phyloP scores from a whole-genome alignment of 805 yeast species.

The Ogataea wickerhamii region DNA sequence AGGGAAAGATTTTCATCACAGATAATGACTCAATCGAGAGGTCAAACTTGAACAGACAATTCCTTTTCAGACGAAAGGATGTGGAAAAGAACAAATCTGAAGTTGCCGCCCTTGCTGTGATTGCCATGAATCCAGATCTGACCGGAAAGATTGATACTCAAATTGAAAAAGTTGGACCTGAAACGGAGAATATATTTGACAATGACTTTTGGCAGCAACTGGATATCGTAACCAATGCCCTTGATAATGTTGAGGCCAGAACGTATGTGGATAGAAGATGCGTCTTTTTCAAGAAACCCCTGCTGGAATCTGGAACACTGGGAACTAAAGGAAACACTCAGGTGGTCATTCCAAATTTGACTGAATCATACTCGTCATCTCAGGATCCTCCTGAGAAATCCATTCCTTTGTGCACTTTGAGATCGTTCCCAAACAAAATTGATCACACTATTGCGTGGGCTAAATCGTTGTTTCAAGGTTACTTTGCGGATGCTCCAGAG shows the following conservation, averaged over 20 bases:
- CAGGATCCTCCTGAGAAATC: conserved; percentile 99
- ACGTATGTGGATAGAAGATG: conserved; percentile 97
- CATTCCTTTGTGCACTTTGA: conserved; percentile 93
- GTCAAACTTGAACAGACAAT: conserved; percentile 94
- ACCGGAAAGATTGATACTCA: conserved; percentile 69
- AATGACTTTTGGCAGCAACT: conserved; percentile 80
- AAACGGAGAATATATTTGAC: conserved; percentile 82
- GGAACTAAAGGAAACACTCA: conserved; percentile 99
- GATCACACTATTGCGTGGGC: conserved; percentile 99
- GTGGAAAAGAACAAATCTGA: conserved; percentile 90
- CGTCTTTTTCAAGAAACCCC: conserved; percentile 84
- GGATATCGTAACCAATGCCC: conserved; percentile 92
- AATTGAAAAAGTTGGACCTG: conserved; percentile 89
- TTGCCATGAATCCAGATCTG: conserved; percentile 80
- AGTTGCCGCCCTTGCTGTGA: conserved; percentile 83
- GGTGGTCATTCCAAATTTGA: conserved; percentile 87
- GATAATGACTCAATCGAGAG: conserved; percentile 95
- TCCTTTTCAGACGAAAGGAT: conserved; percentile 89
- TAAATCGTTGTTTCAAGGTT: conserved; percentile 88
- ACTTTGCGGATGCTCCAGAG: conserved; percentile 86
- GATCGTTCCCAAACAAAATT: conserved; percentile 96
- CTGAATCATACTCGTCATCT: conserved; percentile 94
- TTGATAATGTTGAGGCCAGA: conserved; percentile 97
- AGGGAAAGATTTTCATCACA: conserved; percentile 81
- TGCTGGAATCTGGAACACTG: conserved; percentile 93